Percentiles rank a stretch among this genome's conserved stretches.
Conservation (phyloP, 2,329 filamentous ascomycete genomes). For the Epichloe scottii region DNA sequence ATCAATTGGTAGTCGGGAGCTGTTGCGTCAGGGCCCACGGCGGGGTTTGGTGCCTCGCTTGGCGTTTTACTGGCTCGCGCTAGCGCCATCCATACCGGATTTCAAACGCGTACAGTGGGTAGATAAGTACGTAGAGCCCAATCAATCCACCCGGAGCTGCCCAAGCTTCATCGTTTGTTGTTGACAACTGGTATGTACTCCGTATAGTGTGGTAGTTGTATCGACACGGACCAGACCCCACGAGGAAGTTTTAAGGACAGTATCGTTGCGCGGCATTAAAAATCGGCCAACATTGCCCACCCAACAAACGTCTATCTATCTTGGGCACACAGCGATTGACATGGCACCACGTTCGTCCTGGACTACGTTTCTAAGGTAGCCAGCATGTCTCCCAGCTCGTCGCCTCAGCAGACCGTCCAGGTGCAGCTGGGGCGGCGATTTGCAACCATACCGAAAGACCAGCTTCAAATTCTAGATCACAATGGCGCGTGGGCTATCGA, state of each 20-base stretch:
- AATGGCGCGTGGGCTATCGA: conserved; percentile 24
- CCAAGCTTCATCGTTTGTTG: background rate
- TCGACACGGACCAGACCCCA: too few species aligned
- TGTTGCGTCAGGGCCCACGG: background rate
- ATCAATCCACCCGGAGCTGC: background rate
- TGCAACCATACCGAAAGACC: conserved; percentile 25
- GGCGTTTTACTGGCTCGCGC: background rate
- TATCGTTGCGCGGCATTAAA: too few species aligned
- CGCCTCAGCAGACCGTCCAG: conserved; percentile 12
- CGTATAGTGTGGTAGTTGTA: too few species aligned
- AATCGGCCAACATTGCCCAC: too few species aligned
- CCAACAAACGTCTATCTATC: too few species aligned
- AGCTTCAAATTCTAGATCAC: conserved; percentile 23
- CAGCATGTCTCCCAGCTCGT: conserved; percentile 15
- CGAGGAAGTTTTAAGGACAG: too few species aligned
- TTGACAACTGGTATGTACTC: too few species aligned
- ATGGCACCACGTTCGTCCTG: background rate
- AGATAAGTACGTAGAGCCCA: too few species aligned
- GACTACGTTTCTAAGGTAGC: background rate
- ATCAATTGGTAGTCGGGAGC: background rate
- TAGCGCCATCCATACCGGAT: background rate
- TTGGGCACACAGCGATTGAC: background rate
- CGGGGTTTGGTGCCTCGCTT: background rate
- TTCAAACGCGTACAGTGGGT: background rate
- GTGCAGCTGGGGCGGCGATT: conserved; percentile 16